These are phyloP conservation scores for Claviceps purpurea DNA, from an alignment of 2,329 filamentous ascomycete species.

Conservation along the genomic window DNA sequence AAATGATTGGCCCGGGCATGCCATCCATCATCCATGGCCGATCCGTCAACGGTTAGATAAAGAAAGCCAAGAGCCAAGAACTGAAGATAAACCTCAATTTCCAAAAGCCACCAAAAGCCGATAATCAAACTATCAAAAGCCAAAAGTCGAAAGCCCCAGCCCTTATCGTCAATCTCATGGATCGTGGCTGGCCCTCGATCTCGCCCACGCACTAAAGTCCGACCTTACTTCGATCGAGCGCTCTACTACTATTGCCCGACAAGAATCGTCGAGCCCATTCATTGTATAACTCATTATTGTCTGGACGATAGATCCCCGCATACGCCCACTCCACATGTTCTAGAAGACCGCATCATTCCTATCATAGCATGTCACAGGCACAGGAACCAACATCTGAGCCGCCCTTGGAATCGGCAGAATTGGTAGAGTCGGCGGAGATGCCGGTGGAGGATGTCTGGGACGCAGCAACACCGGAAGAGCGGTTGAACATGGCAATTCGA, in stretches of 20 bases:
- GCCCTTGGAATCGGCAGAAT: not conserved
- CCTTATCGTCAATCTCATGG: not conserved
- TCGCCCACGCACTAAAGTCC: not conserved
- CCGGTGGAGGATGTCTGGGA: too few species aligned
- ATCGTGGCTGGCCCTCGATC: not conserved
- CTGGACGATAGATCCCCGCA: not conserved
- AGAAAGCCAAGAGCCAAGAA: too few species aligned
- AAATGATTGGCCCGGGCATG: too few species aligned
- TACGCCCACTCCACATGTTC: not conserved
- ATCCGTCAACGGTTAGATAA: too few species aligned
- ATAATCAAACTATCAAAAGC: too few species aligned
- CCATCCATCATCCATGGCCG: too few species aligned
- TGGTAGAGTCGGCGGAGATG: too few species aligned
- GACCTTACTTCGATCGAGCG: not conserved
- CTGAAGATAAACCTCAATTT: too few species aligned
- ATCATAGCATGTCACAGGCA: slow-evolving; percentile 2
- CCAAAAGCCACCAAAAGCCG: too few species aligned
- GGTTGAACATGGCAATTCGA: not conserved
- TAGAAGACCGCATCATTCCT: not conserved
- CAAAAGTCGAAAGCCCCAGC: not conserved
- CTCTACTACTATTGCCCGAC: too few species aligned
- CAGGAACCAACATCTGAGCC: not conserved
- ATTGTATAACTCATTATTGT: too few species aligned
- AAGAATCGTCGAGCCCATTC: too few species aligned
- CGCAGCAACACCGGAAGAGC: not conserved